phyloP scores from a whole-genome alignment of 2,329 filamentous ascomycete species.

The Cryoendolithus antarcticus region DNA sequence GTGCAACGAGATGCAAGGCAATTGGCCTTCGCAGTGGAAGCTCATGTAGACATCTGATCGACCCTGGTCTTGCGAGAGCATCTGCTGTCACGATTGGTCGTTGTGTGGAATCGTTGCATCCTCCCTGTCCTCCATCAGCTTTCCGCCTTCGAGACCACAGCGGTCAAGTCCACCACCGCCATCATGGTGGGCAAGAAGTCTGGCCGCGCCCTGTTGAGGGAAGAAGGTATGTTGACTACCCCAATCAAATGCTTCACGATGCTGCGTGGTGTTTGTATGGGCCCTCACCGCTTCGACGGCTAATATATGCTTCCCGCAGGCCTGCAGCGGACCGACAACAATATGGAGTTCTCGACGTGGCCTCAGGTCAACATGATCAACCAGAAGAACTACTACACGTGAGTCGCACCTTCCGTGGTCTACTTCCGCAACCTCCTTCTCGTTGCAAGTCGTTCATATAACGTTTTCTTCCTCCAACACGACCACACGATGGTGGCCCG shows the following conservation, averaged over 20 bases:
- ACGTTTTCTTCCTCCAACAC: conserved; percentile 2
- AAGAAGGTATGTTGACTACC: conserved; percentile 37
- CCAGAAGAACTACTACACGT: conserved; percentile 99
- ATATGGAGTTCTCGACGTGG: conserved; percentile 92
- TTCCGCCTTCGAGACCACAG: neutral
- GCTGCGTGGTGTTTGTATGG: neutral
- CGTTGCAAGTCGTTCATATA: neutral
- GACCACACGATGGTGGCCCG: conserved; percentile 16
- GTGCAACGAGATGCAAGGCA: too few species aligned
- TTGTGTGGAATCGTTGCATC: neutral
- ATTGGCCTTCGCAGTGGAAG: too few species aligned
- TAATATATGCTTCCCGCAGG: conserved; percentile 40
- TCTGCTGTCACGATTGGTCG: too few species aligned
- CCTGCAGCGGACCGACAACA: conserved; percentile 93
- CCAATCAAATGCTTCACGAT: conserved; percentile 1
- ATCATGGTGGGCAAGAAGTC: conserved; percentile 56
- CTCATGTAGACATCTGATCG: too few species aligned
- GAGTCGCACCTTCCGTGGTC: conserved; percentile 24
- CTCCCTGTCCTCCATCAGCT: neutral
- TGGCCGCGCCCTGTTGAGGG: conserved; percentile 47
- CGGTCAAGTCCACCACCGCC: conserved; percentile 4
- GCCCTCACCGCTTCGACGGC: conserved; percentile 6
- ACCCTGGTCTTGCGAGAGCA: too few species aligned
- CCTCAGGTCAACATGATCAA: conserved; percentile 89
- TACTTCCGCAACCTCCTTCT: neutral